phyloP scores from a whole-genome alignment of 192 early-diverging fungal species.

The Coemansia sp. region DNA sequence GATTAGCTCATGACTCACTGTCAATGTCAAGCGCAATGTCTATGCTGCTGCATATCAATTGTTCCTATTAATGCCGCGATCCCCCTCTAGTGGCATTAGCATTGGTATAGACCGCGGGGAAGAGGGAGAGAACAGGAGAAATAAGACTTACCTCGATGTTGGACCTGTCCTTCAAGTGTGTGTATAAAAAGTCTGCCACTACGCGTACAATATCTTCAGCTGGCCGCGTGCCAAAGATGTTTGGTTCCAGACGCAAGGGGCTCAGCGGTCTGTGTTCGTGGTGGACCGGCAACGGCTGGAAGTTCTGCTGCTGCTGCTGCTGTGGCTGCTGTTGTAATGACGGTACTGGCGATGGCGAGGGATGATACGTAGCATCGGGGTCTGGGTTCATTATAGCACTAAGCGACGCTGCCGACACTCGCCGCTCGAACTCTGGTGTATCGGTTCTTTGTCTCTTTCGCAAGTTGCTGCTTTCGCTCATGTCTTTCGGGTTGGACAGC shows the following conservation, averaged over 20 bases:
- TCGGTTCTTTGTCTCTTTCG: slow-evolving; percentile 45
- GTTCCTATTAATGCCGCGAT: neutral
- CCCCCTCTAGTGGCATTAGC: neutral
- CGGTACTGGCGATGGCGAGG: slow-evolving; percentile 12
- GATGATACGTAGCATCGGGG: slow-evolving; percentile 18
- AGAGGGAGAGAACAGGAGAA: neutral
- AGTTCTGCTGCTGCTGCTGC: neutral
- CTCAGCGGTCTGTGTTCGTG: slow-evolving; percentile 18
- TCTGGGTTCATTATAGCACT: slow-evolving; percentile 49
- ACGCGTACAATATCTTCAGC: slow-evolving; percentile 62
- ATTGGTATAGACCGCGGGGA: neutral
- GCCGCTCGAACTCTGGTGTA: slow-evolving; percentile 34
- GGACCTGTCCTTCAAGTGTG: slow-evolving; percentile 53
- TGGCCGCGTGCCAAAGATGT: slow-evolving; percentile 63
- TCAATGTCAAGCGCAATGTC: too few species aligned
- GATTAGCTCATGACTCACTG: slow-evolving; percentile 4
- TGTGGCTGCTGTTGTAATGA: neutral
- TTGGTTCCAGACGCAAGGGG: slow-evolving; percentile 55
- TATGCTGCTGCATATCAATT: neutral
- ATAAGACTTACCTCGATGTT: slow-evolving; percentile 20
- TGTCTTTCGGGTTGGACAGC: too few species aligned
- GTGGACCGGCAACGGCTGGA: neutral
- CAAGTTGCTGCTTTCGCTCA: slow-evolving; percentile 17
- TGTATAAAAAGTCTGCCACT: slow-evolving; percentile 65
- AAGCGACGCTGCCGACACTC: slow-evolving; percentile 48